These are phyloP conservation scores for Suillus plorans DNA, from an alignment of 768 basidiomycete species.

Conservation along the genomic window DNA sequence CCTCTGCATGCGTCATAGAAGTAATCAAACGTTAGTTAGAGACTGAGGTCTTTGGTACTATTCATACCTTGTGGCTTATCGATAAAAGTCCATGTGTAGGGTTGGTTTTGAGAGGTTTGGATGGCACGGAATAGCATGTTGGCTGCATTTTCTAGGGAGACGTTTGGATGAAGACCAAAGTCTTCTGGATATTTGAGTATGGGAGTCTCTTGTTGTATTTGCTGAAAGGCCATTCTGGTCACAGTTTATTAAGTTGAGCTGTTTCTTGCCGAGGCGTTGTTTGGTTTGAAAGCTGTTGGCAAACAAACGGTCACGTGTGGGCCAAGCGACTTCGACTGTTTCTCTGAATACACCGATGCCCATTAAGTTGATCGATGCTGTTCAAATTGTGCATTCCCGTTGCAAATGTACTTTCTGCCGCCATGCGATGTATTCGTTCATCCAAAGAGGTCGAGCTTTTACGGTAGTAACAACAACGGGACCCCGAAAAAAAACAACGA, in stretches of 20 bases:
- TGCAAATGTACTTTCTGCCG: not conserved
- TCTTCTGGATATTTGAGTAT: slow-evolving; percentile 73
- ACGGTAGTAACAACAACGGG: too few relatives aligned
- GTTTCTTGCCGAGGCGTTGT: slow-evolving; percentile 18
- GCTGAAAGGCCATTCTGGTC: slow-evolving; percentile 35
- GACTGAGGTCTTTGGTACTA: not conserved
- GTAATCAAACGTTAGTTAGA: not conserved
- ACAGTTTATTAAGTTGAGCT: not conserved
- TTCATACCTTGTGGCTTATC: slow-evolving; percentile 72
- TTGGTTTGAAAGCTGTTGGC: slow-evolving; percentile 27
- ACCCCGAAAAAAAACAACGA: not conserved
- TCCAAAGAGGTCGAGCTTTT: not conserved
- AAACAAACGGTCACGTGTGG: not conserved
- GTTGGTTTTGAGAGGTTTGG: slow-evolving; percentile 52
- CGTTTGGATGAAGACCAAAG: slow-evolving; percentile 52
- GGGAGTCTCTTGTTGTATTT: slow-evolving; percentile 57
- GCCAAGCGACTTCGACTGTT: too few relatives aligned
- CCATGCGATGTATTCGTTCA: not conserved
- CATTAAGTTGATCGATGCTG: not conserved
- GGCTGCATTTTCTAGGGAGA: slow-evolving; percentile 58
- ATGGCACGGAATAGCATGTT: slow-evolving; percentile 63
- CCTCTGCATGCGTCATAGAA: slow-evolving; percentile 43
- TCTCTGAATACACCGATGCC: too few relatives aligned
- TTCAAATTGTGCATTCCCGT: not conserved
- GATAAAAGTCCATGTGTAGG: slow-evolving; percentile 73